Percentiles rank a stretch among this genome's conserved stretches.
Evolutionary conservation across 2,329 filamentous ascomycete genomes (phyloP).

Genomic region (Fusarium subglutinans): DNA sequence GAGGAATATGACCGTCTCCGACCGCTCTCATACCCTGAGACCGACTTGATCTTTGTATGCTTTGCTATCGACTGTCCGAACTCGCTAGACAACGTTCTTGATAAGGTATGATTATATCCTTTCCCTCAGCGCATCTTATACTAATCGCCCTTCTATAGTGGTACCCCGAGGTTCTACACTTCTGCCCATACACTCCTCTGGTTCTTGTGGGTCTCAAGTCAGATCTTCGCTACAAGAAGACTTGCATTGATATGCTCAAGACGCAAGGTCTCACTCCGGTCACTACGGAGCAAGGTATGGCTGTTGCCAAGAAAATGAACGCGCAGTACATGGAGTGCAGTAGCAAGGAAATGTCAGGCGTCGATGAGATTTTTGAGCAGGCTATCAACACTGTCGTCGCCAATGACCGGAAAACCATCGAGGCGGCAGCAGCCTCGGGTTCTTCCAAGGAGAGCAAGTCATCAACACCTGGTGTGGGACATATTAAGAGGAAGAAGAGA

Average conservation of each 20-base stretch:
- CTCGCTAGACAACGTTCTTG: conserved; percentile 96
- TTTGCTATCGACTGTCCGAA: conserved; percentile 99
- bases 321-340: conserved; percentile 98
- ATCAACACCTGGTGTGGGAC: conserved; percentile 55
- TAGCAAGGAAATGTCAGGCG: conserved; percentile 95
- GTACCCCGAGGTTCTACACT: conserved; percentile 99
- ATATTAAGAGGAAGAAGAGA: conserved; percentile 82
- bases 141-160: conserved; percentile 66
- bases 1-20: conserved; percentile 98
- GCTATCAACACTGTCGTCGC: conserved; percentile 91
- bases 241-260: conserved; percentile 98
- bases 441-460: conserved; percentile 51
- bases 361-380: conserved; percentile 94
- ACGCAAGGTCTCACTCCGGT: conserved; percentile 97
- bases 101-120: conserved; percentile 75
- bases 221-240: conserved; percentile 92
- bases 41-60: conserved; percentile 97
- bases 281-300: conserved; percentile 86
- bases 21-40: conserved; percentile 96
- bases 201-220: conserved; percentile 97
- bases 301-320: conserved; percentile 91
- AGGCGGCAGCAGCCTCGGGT: conserved; percentile 55
- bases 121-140: neutral
- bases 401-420: conserved; percentile 74
- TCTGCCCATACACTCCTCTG: conserved; percentile 96